phyloP scores from a whole-genome alignment of 192 early-diverging fungal genomes.

The Coemansia sp. region DNA sequence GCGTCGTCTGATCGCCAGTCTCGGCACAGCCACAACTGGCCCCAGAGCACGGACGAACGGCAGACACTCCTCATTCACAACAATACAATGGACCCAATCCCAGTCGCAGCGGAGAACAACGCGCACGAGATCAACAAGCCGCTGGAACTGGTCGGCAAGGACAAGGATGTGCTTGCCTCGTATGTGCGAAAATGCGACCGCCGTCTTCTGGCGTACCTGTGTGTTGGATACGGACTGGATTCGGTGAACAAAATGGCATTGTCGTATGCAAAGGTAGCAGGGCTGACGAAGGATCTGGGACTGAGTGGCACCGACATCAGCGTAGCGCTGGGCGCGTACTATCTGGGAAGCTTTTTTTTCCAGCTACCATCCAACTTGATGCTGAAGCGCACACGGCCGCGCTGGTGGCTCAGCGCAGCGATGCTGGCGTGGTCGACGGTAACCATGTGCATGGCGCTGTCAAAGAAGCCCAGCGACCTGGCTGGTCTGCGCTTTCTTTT shows the following conservation, averaged over 20 bases:
- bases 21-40: background rate
- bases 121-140: slow-evolving; percentile 24
- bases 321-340: slow-evolving; percentile 40
- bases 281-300: slow-evolving; percentile 28
- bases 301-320: slow-evolving; percentile 39
- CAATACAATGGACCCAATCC: background rate
- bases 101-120: background rate
- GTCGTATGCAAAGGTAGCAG: slow-evolving; percentile 43
- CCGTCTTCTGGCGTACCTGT: slow-evolving; percentile 38
- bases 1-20: too few relatives aligned
- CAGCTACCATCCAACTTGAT: slow-evolving; percentile 51
- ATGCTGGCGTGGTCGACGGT: slow-evolving; percentile 42
- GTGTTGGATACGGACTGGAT: slow-evolving; percentile 42
- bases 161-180: slow-evolving; percentile 16
- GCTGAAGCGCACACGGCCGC: slow-evolving; percentile 35
- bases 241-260: slow-evolving; percentile 53
- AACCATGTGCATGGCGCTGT: slow-evolving; percentile 29
- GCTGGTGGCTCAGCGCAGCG: slow-evolving; percentile 35
- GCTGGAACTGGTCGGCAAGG: slow-evolving; percentile 22
- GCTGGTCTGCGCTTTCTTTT: slow-evolving; percentile 32
- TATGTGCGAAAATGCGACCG: slow-evolving; percentile 51
- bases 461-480: slow-evolving; percentile 16
- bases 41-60: background rate
- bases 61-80: background rate
- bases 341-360: slow-evolving; percentile 45